These are phyloP conservation scores for Teratosphaeria nubilosa DNA, from an alignment of 2,329 filamentous ascomycete genomes.

Conservation along the genomic window DNA sequence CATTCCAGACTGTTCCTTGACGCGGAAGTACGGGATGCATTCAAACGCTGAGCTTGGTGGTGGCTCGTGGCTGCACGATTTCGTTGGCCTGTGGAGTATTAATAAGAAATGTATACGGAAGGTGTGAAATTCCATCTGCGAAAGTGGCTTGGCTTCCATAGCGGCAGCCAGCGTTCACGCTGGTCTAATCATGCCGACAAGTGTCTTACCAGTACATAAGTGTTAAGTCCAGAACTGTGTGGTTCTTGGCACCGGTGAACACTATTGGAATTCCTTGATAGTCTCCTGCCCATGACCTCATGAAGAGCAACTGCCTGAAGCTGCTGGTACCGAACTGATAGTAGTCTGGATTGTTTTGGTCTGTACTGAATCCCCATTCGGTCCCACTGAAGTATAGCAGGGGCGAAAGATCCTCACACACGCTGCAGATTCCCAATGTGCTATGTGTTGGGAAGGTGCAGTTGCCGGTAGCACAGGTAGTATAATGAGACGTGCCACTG, in stretches of 20 bases:
- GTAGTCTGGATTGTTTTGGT: neutral
- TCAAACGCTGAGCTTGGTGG: neutral
- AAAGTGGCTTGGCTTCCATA: neutral
- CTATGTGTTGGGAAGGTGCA: conserved; percentile 9
- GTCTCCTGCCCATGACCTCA: neutral
- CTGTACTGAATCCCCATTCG: neutral
- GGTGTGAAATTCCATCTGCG: no score
- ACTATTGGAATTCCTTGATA: neutral
- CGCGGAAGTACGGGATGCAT: neutral
- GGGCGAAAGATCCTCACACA: conserved; percentile 5
- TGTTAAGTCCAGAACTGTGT: neutral
- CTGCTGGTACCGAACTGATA: neutral
- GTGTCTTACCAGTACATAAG: neutral
- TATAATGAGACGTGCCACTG: neutral
- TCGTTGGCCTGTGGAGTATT: neutral
- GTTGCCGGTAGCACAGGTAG: conserved; percentile 9
- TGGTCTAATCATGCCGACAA: no score
- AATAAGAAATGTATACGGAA: neutral
- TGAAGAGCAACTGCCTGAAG: neutral
- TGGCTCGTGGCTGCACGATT: neutral
- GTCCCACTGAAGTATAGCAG: neutral
- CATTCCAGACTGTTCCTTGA: neutral
- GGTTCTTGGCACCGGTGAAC: neutral
- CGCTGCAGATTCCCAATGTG: conserved; percentile 9
- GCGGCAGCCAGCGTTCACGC: no score